Conservation (phyloP, 371 early-diverging fungal species). For the Mucor saturninus region DNA sequence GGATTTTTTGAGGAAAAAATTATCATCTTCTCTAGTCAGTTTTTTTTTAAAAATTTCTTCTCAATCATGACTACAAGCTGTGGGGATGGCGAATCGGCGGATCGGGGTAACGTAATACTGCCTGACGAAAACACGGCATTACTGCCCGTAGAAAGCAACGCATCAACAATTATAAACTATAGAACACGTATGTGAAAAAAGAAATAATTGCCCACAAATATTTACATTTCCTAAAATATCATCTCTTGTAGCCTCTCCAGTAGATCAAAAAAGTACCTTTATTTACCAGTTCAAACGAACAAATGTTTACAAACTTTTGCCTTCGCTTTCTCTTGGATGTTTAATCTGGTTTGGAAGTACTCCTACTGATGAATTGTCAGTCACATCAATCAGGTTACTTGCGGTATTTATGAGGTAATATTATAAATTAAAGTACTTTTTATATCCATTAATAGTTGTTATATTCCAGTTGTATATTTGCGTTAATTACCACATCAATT, state of each 20-base stretch:
- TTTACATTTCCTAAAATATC: neutral
- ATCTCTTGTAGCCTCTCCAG: neutral
- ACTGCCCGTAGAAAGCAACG: slow-evolving; percentile 4
- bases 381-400: slow-evolving; percentile 47
- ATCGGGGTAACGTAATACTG: neutral
- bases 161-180: slow-evolving; percentile 4
- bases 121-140: slow-evolving; percentile 17
- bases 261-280: neutral
- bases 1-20: neutral
- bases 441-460: neutral
- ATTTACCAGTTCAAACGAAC: slow-evolving; percentile 1
- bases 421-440: neutral
- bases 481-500: slow-evolving; percentile 61
- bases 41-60: neutral
- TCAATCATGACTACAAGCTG: neutral
- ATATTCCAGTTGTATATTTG: slow-evolving; percentile 57
- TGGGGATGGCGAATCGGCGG: neutral
- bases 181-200: neutral
- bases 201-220: neutral
- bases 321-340: slow-evolving; percentile 40
- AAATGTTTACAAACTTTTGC: slow-evolving; percentile 18
- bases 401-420: slow-evolving; percentile 54
- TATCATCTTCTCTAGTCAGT: neutral
- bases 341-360: slow-evolving; percentile 48
- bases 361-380: slow-evolving; percentile 44